Base-by-base conservation (phyloP, 805 yeast genomes). In the Kuraishia ogatae region DNA sequence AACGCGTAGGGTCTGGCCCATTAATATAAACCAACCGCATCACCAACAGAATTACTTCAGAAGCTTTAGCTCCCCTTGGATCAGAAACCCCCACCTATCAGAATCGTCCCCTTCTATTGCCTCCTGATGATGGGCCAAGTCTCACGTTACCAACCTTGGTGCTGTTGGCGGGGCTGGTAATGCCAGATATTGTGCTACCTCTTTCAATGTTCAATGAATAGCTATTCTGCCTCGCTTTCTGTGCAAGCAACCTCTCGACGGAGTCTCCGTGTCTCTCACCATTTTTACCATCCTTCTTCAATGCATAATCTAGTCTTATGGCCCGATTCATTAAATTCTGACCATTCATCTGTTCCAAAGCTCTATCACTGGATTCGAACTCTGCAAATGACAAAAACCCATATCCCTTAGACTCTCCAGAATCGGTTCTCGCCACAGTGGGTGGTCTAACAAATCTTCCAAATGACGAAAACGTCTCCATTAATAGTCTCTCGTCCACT, bases 181-280 rank as follows among this genome's bases (percentile, higher is more conserved):
- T 35, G 17, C n/a, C n/a, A 17, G 43, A 35, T 35, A 17, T 35
- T 17, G 43, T 7, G 6, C 43, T 17, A 3, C 43, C 50, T 47
- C 23, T 20, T 2, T 35, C 47, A 24, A 15, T 39, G 24, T 28
- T 50, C 11, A 51, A 22, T 23, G 48, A 46, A 35, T 53, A 54
- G 46, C 71, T 70, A 60, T 79, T 72, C 60, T 70, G 71, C 61
- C 75, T 74, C 2, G 90, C 91, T 61, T 80, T 83, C 43, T 72
- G 74, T 11, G 93, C 92, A 54, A 91, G 74, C 54, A 78, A 59
- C 61, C 97, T 75, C 65, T 92, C 97, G 0, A 83, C 81, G 46
- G 76, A 78, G 61, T 86, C 92, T n/a, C 97, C 97, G 62, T 89
- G 96, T 51, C 79, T 76, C 20, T 81, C 81, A 56, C 78, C 64